Conservation (phyloP, 768 basidiomycete species). For the Termitomyces sp. region DNA sequence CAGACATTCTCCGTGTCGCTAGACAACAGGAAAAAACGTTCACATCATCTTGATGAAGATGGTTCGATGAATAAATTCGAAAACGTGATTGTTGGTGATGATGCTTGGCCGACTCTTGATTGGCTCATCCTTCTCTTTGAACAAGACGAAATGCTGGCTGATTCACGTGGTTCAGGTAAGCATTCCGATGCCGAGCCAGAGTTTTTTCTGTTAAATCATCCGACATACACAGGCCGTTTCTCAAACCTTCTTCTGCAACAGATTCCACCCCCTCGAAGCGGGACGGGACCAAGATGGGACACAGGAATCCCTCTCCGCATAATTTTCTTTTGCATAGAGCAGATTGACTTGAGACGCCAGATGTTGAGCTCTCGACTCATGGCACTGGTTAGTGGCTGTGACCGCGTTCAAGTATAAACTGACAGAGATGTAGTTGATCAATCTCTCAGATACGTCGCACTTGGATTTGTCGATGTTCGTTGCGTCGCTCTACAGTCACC, state of each 20-base stretch:
- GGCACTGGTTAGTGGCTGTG: conserved; percentile 23
- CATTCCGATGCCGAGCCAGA: background rate
- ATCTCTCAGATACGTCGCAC: conserved; percentile 29
- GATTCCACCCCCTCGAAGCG: conserved; percentile 51
- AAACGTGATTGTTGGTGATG: conserved; percentile 44
- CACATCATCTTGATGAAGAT: conserved; percentile 22
- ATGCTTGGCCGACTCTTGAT: conserved; percentile 70
- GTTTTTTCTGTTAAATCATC: background rate
- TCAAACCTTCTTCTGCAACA: conserved; percentile 57
- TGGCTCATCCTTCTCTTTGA: conserved; percentile 71
- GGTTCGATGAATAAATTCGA: conserved; percentile 14
- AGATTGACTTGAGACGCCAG: conserved; percentile 26
- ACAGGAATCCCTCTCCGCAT: conserved; percentile 48
- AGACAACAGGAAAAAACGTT: conserved; percentile 32
- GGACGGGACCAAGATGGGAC: conserved; percentile 52
- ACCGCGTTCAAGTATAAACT: background rate
- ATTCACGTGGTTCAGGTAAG: conserved; percentile 35
- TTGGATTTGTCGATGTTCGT: conserved; percentile 37
- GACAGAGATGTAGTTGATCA: conserved; percentile 27
- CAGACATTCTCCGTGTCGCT: conserved; percentile 25
- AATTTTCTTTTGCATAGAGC: conserved; percentile 31
- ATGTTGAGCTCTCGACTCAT: conserved; percentile 31
- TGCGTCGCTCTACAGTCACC: conserved; percentile 30
- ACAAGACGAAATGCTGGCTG: conserved; percentile 48
- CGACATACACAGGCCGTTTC: conserved; percentile 20